phyloP scores from a whole-genome alignment of 768 basidiomycete species.

The Xerocomus spinulosus region DNA sequence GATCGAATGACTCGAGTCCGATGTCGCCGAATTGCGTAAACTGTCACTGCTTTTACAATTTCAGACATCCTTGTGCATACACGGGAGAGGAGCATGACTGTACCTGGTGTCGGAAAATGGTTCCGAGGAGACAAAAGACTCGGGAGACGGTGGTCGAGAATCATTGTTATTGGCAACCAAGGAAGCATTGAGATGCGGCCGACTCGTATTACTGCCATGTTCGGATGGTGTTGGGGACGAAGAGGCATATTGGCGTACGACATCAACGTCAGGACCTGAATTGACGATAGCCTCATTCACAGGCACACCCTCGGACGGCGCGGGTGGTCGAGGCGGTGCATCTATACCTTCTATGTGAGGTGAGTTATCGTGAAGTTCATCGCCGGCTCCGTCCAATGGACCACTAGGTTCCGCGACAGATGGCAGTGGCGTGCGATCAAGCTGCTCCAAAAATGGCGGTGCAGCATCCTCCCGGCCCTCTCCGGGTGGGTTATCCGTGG shows the following conservation, averaged over 20 bases:
- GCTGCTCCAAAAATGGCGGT: neutral
- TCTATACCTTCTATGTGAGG: neutral
- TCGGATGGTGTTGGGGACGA: slow-evolving; percentile 29
- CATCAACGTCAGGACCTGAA: neutral
- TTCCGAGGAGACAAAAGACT: slow-evolving; percentile 9
- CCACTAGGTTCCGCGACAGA: neutral
- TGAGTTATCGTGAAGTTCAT: neutral
- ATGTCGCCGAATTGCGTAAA: slow-evolving; percentile 7
- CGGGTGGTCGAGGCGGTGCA: slow-evolving; percentile 1
- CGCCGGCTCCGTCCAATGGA: neutral
- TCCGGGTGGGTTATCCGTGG: neutral
- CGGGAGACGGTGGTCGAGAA: slow-evolving; percentile 9
- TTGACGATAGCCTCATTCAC: neutral
- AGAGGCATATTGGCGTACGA: neutral
- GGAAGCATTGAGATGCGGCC: neutral
- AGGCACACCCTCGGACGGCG: neutral
- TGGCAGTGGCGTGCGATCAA: neutral
- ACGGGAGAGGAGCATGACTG: no score
- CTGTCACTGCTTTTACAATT: neutral
- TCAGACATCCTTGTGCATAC: no score
- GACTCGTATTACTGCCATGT: slow-evolving; percentile 20
- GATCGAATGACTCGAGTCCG: slow-evolving; percentile 18
- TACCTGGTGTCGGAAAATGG: slow-evolving; percentile 18
- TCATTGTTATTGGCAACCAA: slow-evolving; percentile 2
- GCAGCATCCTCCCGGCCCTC: neutral